These are phyloP conservation scores for Fusarium paranaense DNA, from an alignment of 2,329 filamentous ascomycete genomes.

Conservation along the genomic window DNA sequence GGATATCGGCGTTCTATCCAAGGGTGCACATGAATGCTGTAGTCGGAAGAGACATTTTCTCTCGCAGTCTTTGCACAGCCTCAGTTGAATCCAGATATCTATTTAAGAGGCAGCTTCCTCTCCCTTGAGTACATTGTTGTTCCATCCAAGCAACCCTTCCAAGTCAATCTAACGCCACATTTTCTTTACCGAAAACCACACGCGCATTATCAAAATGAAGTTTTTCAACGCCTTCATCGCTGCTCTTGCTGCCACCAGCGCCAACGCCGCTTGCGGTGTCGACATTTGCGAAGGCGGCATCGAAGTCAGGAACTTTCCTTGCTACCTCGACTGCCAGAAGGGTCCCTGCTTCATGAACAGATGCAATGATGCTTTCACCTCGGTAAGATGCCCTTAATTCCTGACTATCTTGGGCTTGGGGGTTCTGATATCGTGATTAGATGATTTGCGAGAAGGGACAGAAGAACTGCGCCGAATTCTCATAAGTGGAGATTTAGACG, in stretches of 20 bases:
- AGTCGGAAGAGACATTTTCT: background rate
- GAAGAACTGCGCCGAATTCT: background rate
- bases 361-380: background rate
- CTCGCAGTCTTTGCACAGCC: background rate
- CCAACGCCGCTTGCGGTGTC: background rate
- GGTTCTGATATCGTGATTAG: background rate
- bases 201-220: background rate
- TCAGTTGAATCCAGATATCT: background rate
- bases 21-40: background rate
- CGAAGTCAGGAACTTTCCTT: background rate
- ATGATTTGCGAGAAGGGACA: background rate
- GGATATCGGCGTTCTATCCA: background rate
- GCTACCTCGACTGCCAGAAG: background rate
- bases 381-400: background rate
- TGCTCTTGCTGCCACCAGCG: background rate
- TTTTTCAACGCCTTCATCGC: background rate
- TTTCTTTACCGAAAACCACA: background rate
- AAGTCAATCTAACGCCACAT: background rate
- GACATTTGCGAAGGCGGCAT: background rate
- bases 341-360: background rate
- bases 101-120: background rate
- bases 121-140: background rate
- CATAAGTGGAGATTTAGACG: background rate
- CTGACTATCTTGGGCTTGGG: fast-evolving
- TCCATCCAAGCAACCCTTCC: background rate